A percentile compares a stretch with the other conserved stretches of the same genome.
Conservation (phyloP, 345 rosid species). For the Pistacia integerrima region DNA sequence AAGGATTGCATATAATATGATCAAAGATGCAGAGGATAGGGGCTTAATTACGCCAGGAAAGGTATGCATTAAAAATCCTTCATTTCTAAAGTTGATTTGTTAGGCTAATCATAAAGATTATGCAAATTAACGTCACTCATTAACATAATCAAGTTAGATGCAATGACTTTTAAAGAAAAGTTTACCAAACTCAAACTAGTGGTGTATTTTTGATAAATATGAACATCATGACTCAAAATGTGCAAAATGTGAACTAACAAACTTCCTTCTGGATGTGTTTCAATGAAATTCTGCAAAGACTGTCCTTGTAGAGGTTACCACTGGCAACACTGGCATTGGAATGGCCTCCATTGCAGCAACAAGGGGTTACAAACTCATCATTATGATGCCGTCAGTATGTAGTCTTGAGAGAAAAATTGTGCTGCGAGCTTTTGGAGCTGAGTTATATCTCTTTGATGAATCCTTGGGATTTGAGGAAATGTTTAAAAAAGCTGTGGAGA, state of each 20-base stretch:
- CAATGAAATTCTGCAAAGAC: slow-evolving; percentile 33
- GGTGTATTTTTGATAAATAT: background rate
- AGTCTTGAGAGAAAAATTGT: slow-evolving; percentile 66
- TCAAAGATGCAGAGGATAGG: slow-evolving; percentile 70
- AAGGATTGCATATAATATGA: slow-evolving; percentile 60
- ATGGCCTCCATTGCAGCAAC: slow-evolving; percentile 66
- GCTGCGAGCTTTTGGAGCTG: slow-evolving; percentile 75
- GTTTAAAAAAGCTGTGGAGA: slow-evolving; percentile 55
- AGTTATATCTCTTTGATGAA: slow-evolving; percentile 52
- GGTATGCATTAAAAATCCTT: slow-evolving; percentile 27
- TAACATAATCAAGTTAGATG: too few relatives aligned
- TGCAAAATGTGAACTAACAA: background rate
- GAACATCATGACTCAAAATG: background rate
- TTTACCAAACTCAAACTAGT: background rate
- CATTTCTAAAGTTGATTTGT: background rate
- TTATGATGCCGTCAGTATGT: slow-evolving; percentile 55
- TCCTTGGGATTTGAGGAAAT: slow-evolving; percentile 44
- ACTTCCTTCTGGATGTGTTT: background rate
- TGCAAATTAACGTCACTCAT: background rate
- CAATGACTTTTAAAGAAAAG: background rate
- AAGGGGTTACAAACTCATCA: slow-evolving; percentile 64
- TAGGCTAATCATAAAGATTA: background rate
- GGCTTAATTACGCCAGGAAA: slow-evolving; percentile 61
- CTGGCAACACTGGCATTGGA: slow-evolving; percentile 86
- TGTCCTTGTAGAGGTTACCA: slow-evolving; percentile 50